Percentiles rank a stretch among this genome's conserved stretches.
Conservation (phyloP, 2,329 filamentous ascomycete species). For the Aspergillus transmontanensis region DNA sequence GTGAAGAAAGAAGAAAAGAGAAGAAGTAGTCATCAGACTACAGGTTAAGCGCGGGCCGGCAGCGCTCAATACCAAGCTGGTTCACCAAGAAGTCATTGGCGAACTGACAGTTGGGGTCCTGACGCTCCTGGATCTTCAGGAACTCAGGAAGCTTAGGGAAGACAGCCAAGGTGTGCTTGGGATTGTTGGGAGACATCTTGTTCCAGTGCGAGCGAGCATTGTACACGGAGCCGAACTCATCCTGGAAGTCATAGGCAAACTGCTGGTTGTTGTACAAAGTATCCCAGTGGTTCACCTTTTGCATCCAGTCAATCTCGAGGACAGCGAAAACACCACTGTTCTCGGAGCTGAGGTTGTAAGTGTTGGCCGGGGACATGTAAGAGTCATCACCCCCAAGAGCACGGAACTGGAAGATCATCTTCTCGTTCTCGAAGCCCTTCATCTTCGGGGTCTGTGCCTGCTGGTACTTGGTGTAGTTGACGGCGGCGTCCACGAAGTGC, state of each 20-base stretch:
- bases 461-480: conserved; percentile 18
- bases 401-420: conserved; percentile 19
- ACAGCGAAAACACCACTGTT: conserved; percentile 21
- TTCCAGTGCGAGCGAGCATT: conserved; percentile 24
- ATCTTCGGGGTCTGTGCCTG: conserved; percentile 18
- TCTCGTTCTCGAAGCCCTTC: conserved; percentile 17
- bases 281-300: conserved; percentile 19
- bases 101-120: conserved; percentile 25
- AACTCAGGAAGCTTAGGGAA: conserved; percentile 22
- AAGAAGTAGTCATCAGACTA: not conserved
- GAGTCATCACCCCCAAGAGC: conserved; percentile 21
- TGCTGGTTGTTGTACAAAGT: conserved; percentile 14
- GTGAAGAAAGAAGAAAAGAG: not conserved
- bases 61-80: conserved; percentile 21
- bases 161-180: conserved; percentile 11
- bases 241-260: conserved; percentile 17
- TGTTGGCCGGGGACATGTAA: conserved; percentile 24
- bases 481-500: conserved; percentile 14
- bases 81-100: conserved; percentile 21
- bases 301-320: conserved; percentile 22
- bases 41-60: not conserved
- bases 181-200: conserved; percentile 20
- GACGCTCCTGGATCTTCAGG: conserved; percentile 18
- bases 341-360: conserved; percentile 18
- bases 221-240: conserved; percentile 17